Base-by-base conservation (phyloP, 441 rosid species). In the Gossypium trilobum region DNA sequence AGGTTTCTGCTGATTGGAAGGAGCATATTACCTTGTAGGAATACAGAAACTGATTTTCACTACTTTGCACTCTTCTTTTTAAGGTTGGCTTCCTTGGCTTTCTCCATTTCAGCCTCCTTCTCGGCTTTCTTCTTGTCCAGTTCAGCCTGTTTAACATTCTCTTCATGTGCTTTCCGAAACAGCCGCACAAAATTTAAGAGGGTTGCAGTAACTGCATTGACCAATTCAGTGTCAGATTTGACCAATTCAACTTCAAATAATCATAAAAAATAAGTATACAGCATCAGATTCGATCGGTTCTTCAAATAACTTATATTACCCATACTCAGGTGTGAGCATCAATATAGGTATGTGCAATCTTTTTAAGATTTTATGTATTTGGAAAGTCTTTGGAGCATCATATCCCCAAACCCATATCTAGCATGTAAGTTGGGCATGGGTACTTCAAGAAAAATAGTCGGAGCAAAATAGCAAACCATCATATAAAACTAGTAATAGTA, bases 111-210 rank as follows among this genome's bases (percentile, higher is more conserved):
- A 0, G 92, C 90, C 78, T 89, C 95, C 71, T 89, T 87, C 10
- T 83, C 91, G 20, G 93, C 92, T 85, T 91, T 91, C 85, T 93
- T 95, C 87, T 78, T 95, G 77, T 92, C 98, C 80, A 88, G 54
- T 85, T 95, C 99, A 5, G 86, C 93, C 83, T 90, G 95, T 78
- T 95, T 95, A 69, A 82, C 11, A 73, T 92, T 95, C 81, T 95
- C 99, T 74, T 95, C 99, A 62, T 91, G 97, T 60, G 99, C 95
- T 86, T 84, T 91, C 73, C 93, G 91, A 57, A 92, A 95, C 82
- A 92, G 71, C 79, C 86, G 86, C 85, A 86, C 87, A 80, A 95
- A 95, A 78, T 87, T 95, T 74, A 90, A 82, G 55, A 95, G 91
- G 23, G 98, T 95, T 5, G 93, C 83, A 57, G 82, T 90, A 78